Evolutionary conservation across 2,329 filamentous ascomycete species (phyloP).

Genomic region (Aureobasidium vineae): DNA sequence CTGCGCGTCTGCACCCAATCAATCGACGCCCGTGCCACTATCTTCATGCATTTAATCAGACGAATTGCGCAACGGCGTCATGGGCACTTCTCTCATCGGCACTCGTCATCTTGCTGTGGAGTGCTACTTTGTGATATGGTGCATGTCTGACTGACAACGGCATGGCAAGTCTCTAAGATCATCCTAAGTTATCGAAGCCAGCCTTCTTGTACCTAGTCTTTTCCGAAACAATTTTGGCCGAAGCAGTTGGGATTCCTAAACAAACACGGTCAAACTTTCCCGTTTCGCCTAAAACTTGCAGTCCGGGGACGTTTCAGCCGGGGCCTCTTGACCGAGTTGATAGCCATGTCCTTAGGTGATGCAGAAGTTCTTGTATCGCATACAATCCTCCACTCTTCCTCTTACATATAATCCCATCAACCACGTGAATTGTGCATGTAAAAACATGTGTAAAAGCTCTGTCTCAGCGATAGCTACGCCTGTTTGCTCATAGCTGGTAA

Average conservation of each 20-base stretch:
- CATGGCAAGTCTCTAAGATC: background rate
- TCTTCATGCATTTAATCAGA: constrained; percentile 20
- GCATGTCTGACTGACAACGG: background rate
- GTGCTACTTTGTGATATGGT: background rate
- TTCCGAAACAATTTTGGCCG: background rate
- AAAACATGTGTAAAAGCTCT: too few species aligned
- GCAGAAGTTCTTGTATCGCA: background rate
- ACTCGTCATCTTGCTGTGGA: background rate
- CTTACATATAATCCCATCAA: too few species aligned
- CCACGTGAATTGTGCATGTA: too few species aligned
- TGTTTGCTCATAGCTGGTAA: too few species aligned
- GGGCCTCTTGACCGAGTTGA: background rate
- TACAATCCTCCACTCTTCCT: background rate
- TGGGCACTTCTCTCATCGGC: background rate
- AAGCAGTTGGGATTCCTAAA: background rate
- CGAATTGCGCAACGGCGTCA: constrained; percentile 23
- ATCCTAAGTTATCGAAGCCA: background rate
- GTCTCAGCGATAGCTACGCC: too few species aligned
- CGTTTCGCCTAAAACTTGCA: constrained; percentile 7
- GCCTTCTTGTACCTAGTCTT: background rate
- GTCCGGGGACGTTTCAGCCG: background rate
- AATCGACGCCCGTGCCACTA: constrained; percentile 7
- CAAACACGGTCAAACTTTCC: constrained; percentile 17
- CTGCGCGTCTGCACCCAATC: constrained; percentile 12
- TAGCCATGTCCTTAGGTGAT: too few species aligned